phyloP scores from a whole-genome alignment of 2,329 filamentous ascomycete genomes.

The Penicillium sp. region DNA sequence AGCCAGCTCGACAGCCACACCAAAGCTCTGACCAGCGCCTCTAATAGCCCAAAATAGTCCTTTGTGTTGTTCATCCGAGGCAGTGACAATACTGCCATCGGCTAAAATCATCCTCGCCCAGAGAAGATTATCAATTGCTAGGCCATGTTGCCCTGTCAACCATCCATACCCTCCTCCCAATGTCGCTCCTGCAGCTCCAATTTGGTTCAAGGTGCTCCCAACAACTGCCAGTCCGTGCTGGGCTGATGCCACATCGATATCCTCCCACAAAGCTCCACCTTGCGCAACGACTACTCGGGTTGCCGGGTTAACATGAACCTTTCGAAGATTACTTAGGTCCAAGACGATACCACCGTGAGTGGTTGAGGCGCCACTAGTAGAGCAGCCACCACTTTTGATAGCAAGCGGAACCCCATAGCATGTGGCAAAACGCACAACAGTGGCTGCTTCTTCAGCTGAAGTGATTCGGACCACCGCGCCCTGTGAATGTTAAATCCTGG shows the following conservation, averaged over 20 bases:
- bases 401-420: not conserved
- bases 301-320: not conserved
- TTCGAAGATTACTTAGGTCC: not conserved
- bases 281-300: not conserved
- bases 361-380: slow-evolving; percentile 1
- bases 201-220: slow-evolving; percentile 60
- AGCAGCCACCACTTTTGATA: not conserved
- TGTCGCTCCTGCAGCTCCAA: slow-evolving; percentile 59
- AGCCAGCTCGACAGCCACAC: not conserved
- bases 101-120: slow-evolving; percentile 38
- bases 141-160: slow-evolving; percentile 53
- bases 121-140: slow-evolving; percentile 51
- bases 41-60: slow-evolving; percentile 50
- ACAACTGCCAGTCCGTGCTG: slow-evolving; percentile 56
- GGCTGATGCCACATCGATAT: slow-evolving; percentile 53
- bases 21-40: slow-evolving; percentile 34
- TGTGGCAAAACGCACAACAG: not conserved
- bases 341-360: slow-evolving; percentile 5
- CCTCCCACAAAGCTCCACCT: slow-evolving; percentile 52
- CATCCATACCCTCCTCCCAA: slow-evolving; percentile 59
- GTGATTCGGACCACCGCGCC: not conserved
- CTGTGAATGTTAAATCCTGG: not conserved
- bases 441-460: not conserved
- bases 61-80: slow-evolving; percentile 42
- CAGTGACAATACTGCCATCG: slow-evolving; percentile 33